Evolutionary conservation across 257 asterid genomes (phyloP).

Genomic region (Solanum piurae): DNA sequence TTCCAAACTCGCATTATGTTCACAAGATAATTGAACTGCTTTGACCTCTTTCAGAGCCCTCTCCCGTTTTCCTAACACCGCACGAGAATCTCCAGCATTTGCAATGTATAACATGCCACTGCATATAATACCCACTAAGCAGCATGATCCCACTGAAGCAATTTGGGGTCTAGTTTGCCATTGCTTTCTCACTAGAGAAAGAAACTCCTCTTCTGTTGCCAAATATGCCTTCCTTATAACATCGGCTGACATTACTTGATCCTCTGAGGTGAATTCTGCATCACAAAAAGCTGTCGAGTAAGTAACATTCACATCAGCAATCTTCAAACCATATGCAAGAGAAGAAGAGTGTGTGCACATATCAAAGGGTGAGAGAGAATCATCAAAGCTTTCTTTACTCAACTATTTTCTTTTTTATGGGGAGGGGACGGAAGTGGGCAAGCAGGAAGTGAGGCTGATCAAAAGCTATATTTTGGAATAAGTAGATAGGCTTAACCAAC

Average conservation of each 20-base stretch:
- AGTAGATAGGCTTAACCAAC: neutral
- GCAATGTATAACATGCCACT: slow-evolving; percentile 53
- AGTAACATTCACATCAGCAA: slow-evolving; percentile 21
- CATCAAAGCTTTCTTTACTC: neutral
- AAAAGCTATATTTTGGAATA: neutral
- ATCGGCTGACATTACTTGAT: slow-evolving; percentile 63
- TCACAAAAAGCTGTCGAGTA: slow-evolving; percentile 30
- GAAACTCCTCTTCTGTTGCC: slow-evolving; percentile 76
- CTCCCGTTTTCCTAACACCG: slow-evolving; percentile 49
- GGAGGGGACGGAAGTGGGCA: neutral
- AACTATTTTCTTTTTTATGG: neutral
- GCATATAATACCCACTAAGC: slow-evolving; percentile 69
- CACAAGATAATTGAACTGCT: slow-evolving; percentile 67
- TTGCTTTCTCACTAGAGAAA: slow-evolving; percentile 48
- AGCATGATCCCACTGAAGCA: slow-evolving; percentile 84
- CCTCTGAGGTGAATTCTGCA: slow-evolving; percentile 54
- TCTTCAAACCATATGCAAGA: neutral
- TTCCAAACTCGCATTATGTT: slow-evolving; percentile 60
- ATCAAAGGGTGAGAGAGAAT: neutral
- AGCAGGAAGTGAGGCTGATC: neutral
- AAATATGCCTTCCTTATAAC: slow-evolving; percentile 57
- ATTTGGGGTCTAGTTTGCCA: slow-evolving; percentile 60
- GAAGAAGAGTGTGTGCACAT: neutral
- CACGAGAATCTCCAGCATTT: slow-evolving; percentile 82
- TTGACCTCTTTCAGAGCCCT: slow-evolving; percentile 32